These are phyloP conservation scores for Lumnitzera racemosa DNA, from an alignment of 345 rosid genomes.

Conservation along the genomic window DNA sequence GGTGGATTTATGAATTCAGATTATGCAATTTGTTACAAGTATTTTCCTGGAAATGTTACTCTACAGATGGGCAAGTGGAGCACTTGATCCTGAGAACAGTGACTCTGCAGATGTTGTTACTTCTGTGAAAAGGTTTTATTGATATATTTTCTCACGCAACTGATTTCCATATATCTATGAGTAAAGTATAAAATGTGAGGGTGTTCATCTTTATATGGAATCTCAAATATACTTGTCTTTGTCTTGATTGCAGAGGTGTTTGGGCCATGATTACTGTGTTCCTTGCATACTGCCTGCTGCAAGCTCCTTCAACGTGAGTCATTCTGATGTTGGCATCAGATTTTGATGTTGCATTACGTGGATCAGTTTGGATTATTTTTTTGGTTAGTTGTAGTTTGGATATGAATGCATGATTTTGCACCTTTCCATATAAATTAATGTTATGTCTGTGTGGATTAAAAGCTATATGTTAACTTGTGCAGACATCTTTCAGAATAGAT, in stretches of 20 bases:
- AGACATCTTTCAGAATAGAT: no score
- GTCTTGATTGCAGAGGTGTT: conserved; percentile 59
- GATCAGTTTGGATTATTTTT: background rate
- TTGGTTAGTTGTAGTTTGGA: no score
- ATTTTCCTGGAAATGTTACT: background rate
- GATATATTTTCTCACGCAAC: conserved; percentile 4
- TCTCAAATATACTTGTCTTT: conserved; percentile 1
- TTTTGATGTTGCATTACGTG: background rate
- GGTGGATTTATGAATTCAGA: no score
- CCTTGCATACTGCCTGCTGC: conserved; percentile 92
- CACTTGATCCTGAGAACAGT: conserved; percentile 70
- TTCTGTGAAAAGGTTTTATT: conserved; percentile 80
- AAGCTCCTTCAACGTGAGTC: conserved; percentile 97
- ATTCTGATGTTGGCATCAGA: background rate
- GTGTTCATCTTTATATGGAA: background rate
- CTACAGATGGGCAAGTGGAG: conserved; percentile 94
- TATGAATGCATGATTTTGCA: no score
- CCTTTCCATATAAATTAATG: no score
- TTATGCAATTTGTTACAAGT: no score
- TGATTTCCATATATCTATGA: background rate
- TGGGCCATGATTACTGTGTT: conserved; percentile 99
- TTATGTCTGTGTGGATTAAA: no score
- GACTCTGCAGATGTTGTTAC: conserved; percentile 64
- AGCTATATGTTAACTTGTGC: no score
- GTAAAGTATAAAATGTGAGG: background rate